These are phyloP conservation scores for Yarrowia sp. DNA, from an alignment of 805 yeast genomes.

Conservation along the genomic window DNA sequence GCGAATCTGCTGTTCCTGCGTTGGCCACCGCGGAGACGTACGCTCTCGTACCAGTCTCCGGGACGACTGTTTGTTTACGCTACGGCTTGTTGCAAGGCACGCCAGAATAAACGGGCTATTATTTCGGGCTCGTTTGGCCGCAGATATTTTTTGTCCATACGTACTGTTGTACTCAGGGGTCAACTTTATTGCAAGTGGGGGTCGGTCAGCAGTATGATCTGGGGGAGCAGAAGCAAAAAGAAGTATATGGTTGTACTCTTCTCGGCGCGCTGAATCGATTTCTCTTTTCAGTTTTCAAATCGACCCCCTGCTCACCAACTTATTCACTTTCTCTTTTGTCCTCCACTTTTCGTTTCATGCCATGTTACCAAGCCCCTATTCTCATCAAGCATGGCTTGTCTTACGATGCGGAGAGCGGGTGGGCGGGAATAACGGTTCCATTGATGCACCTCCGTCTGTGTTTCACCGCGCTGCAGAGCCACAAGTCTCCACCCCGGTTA, in stretches of 20 bases:
- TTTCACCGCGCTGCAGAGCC: background rate
- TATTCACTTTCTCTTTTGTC: no score
- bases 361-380: slow-evolving; percentile 1
- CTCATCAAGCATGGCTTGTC: background rate
- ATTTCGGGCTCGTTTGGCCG: background rate
- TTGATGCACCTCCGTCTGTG: background rate
- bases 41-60: background rate
- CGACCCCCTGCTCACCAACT: no score
- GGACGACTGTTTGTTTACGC: background rate
- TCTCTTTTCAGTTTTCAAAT: no score
- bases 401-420: background rate
- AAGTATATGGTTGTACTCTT: no score
- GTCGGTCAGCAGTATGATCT: no score
- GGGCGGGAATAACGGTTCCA: slow-evolving; percentile 1
- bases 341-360: background rate
- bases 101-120: background rate
- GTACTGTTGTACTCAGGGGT: slow-evolving; percentile 9
- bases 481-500: background rate
- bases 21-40: background rate
- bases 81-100: background rate
- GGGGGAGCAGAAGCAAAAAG: no score
- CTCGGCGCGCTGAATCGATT: no score
- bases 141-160: background rate
- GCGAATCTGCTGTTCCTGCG: background rate
- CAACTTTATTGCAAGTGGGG: background rate